Evolutionary conservation across 2,329 filamentous ascomycete genomes (phyloP).

Genomic region (Botrytis medusae): DNA sequence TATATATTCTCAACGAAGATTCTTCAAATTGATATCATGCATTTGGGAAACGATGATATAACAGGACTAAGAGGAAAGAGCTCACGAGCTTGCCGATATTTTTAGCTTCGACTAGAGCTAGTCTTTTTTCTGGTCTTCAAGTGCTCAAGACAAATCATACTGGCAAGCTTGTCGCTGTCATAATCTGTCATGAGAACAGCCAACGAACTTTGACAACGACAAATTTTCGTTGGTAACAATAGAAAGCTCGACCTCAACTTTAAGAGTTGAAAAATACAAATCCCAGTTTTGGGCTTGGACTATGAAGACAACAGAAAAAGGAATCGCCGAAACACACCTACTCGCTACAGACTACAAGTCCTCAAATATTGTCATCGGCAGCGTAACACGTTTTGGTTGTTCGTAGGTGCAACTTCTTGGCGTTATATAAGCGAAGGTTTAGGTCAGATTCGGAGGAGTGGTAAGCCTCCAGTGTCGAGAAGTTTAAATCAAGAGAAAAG

Average conservation of each 20-base stretch:
- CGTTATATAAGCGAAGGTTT: not conserved
- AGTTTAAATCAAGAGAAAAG: not conserved
- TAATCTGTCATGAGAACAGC: not conserved
- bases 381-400: not conserved
- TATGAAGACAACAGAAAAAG: not conserved
- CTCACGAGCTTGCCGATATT: not conserved
- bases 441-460: not conserved
- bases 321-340: not conserved
- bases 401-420: not conserved
- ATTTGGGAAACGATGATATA: accelerated
- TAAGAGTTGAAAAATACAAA: not conserved
- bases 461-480: not conserved
- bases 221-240: not conserved
- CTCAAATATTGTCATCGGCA: not conserved
- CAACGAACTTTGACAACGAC: not conserved
- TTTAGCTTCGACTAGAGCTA: not conserved
- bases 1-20: not conserved
- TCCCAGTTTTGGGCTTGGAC: accelerated
- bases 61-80: accelerated
- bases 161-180: not conserved
- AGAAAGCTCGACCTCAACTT: accelerated
- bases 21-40: accelerated
- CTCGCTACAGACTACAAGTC: not conserved
- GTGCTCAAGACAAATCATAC: not conserved
- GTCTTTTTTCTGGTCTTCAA: not conserved